Conservation (phyloP, 768 basidiomycete species). For the Suillus hirtellus region DNA sequence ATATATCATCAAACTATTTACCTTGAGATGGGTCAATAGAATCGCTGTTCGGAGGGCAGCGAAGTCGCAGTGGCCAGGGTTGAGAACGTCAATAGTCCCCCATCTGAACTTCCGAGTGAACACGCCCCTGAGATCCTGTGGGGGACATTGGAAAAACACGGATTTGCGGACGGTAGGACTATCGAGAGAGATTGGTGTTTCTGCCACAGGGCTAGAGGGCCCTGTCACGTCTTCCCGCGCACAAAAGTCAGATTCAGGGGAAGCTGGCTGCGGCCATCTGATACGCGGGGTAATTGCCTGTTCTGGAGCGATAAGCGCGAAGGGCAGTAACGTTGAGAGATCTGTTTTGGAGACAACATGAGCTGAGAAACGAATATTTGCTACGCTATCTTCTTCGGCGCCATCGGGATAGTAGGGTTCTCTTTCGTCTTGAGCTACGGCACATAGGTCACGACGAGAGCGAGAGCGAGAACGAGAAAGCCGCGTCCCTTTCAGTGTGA, state of each 20-base stretch:
- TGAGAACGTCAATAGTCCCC: constrained; percentile 86
- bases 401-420: constrained; percentile 58
- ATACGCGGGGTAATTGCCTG: constrained; percentile 40
- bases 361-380: constrained; percentile 78
- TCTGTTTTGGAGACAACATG: constrained; percentile 62
- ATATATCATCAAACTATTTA: constrained; percentile 37
- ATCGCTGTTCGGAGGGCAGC: constrained; percentile 81
- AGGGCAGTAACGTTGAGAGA: constrained; percentile 63
- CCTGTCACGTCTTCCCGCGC: constrained; percentile 22
- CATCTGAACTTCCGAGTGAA: constrained; percentile 82
- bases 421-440: constrained; percentile 56
- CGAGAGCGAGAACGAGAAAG: constrained; percentile 67
- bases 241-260: constrained; percentile 23
- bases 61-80: constrained; percentile 88
- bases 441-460: constrained; percentile 67
- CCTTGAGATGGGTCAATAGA: constrained; percentile 84
- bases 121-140: constrained; percentile 69
- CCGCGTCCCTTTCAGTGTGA: constrained; percentile 57
- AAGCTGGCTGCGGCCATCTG: constrained; percentile 16
- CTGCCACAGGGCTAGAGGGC: constrained; percentile 20
- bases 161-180: constrained; percentile 40
- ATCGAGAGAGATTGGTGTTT: constrained; percentile 38
- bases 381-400: constrained; percentile 66
- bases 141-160: constrained; percentile 46
- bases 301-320: constrained; percentile 80